phyloP scores from a whole-genome alignment of 2,329 filamentous ascomycete species.

The Penicillium sp. region DNA sequence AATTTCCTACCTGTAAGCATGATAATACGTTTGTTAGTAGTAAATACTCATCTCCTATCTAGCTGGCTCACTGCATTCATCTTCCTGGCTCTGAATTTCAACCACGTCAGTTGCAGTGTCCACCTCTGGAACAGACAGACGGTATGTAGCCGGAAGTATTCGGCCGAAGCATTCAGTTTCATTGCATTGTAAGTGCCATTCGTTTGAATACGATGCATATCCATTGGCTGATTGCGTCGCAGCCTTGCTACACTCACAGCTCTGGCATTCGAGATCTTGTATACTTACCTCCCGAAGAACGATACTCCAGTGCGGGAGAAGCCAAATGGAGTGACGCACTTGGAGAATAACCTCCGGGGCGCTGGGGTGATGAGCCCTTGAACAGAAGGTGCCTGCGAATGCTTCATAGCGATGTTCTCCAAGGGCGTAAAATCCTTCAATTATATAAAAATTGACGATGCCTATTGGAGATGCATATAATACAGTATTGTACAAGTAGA shows the following conservation, averaged over 20 bases:
- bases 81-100: conserved; percentile 19
- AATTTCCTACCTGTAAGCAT: conserved; percentile 19
- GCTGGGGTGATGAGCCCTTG: neutral
- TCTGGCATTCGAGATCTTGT: neutral
- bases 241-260: neutral
- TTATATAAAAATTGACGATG: neutral
- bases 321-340: neutral
- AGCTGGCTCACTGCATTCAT: conserved; percentile 25
- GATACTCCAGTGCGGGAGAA: neutral
- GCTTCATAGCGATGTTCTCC: neutral
- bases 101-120: conserved; percentile 11
- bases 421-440: neutral
- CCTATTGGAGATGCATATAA: conserved; percentile 9
- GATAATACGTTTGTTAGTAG: neutral
- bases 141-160: conserved; percentile 21
- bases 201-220: too few species aligned
- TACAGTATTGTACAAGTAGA: conserved; percentile 16
- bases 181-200: conserved; percentile 20
- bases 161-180: conserved; percentile 21
- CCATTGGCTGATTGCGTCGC: neutral
- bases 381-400: neutral
- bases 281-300: neutral
- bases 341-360: neutral
- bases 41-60: neutral
- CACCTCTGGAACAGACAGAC: conserved; percentile 17